Evolutionary conservation across 805 yeast genomes (phyloP).

Genomic region (Metschnikowia anglica): DNA sequence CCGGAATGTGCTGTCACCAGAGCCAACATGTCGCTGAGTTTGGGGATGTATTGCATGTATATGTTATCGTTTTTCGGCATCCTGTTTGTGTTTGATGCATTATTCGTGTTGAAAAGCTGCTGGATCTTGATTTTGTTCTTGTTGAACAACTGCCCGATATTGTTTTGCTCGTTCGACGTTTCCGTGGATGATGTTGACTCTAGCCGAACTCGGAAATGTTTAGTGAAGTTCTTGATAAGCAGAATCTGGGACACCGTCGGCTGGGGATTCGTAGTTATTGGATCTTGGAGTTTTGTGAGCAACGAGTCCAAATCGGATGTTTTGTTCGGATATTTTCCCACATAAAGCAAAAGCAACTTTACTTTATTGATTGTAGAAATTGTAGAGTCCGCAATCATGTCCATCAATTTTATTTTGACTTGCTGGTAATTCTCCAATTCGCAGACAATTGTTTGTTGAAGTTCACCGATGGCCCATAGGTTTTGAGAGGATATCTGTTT

Average conservation of each 20-base stretch:
- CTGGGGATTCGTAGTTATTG: slow-evolving; percentile 28
- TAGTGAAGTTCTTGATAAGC: slow-evolving; percentile 24
- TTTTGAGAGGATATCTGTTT: slow-evolving; percentile 60
- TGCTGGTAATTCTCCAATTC: slow-evolving; percentile 35
- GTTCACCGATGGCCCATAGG: slow-evolving; percentile 83
- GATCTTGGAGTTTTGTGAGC: slow-evolving; percentile 30
- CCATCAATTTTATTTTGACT: slow-evolving; percentile 54
- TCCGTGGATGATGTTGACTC: slow-evolving; percentile 1
- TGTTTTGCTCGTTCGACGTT: slow-evolving; percentile 12
- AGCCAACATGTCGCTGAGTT: slow-evolving; percentile 49
- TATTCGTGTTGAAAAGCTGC: slow-evolving; percentile 31
- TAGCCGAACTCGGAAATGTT: slow-evolving; percentile 6
- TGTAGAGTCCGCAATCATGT: slow-evolving; percentile 45
- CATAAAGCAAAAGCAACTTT: slow-evolving; percentile 71
- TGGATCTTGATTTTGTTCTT: slow-evolving; percentile 33
- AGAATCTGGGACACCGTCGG: slow-evolving; percentile 35
- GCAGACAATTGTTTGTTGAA: slow-evolving; percentile 83
- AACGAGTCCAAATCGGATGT: slow-evolving; percentile 27
- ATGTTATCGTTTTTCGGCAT: slow-evolving; percentile 55
- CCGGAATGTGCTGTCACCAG: slow-evolving; percentile 18
- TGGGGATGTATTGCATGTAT: slow-evolving; percentile 89
- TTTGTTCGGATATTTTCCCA: slow-evolving; percentile 60
- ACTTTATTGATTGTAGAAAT: slow-evolving; percentile 59
- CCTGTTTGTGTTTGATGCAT: slow-evolving; percentile 14
- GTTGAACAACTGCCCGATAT: slow-evolving; percentile 32